Percentiles rank a stretch among this genome's conserved stretches.
These are phyloP conservation scores for Aegilops speltoides DNA, from an alignment of 176 grass and related monocot genomes.

Conservation along the genomic window DNA sequence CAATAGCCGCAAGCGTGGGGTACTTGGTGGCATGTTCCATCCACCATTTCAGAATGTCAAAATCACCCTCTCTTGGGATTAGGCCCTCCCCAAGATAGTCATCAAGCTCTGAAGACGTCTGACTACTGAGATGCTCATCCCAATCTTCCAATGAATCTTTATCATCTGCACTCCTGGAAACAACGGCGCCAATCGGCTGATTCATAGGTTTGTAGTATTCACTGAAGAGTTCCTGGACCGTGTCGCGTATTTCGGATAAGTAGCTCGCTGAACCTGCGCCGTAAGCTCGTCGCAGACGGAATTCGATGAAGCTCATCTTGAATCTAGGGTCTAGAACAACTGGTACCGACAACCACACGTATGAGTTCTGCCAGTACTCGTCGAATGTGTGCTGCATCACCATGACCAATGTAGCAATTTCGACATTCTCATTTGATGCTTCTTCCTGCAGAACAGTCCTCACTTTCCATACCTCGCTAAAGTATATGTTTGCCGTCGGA, in stretches of 20 bases:
- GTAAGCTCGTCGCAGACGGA: conserved; percentile 47
- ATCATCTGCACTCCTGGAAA: not conserved
- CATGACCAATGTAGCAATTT: conserved; percentile 17
- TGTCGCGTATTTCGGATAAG: conserved; percentile 28
- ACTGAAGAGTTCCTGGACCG: conserved; percentile 38
- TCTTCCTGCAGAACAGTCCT: conserved; percentile 49
- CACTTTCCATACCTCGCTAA: conserved; percentile 55
- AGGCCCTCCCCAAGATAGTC: conserved; percentile 44
- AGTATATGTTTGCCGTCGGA: conserved; percentile 39
- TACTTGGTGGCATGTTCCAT: conserved; percentile 49
- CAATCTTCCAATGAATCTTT: conserved; percentile 50
- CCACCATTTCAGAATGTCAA: conserved; percentile 57
- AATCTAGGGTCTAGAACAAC: conserved; percentile 59
- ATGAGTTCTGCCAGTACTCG: conserved; percentile 42
- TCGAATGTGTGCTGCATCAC: conserved; percentile 32
- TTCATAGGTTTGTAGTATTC: conserved; percentile 30
- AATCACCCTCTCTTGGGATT: conserved; percentile 53
- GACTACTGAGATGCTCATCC: conserved; percentile 44
- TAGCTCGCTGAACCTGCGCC: conserved; percentile 28
- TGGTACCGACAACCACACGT: conserved; percentile 48
- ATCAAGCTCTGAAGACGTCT: conserved; percentile 43
- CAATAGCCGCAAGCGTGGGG: conserved; percentile 37
- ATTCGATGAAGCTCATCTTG: conserved; percentile 53
- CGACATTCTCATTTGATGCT: conserved; percentile 29
- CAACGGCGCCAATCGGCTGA: not conserved